These are phyloP conservation scores for Trypethelium eluteriae DNA, from an alignment of 495 filamentous ascomycete genomes.

Conservation along the genomic window DNA sequence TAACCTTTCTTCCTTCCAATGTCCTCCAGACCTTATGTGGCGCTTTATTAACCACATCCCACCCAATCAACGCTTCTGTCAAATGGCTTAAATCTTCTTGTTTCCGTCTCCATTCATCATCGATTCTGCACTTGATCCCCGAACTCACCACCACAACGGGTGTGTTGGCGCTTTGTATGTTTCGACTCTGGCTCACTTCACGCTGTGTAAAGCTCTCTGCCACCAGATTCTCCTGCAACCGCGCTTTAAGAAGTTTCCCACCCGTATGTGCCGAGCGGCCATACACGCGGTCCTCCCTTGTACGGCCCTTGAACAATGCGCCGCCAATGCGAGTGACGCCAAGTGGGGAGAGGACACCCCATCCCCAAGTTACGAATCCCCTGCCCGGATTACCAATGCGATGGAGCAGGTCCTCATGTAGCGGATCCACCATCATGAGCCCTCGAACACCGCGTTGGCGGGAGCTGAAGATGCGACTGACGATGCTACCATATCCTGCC, in stretches of 20 bases:
- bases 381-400: constrained; percentile 56
- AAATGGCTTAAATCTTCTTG: constrained; percentile 77
- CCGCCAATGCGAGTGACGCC: constrained; percentile 72
- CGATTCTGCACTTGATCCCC: constrained; percentile 49
- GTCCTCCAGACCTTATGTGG: constrained; percentile 82
- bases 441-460: constrained; percentile 67
- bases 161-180: constrained; percentile 65
- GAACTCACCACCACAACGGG: constrained; percentile 78
- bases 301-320: constrained; percentile 70
- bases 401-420: constrained; percentile 76
- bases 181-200: constrained; percentile 66
- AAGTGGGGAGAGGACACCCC: constrained; percentile 75
- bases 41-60: constrained; percentile 79
- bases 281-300: constrained; percentile 73
- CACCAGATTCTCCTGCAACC: constrained; percentile 86
- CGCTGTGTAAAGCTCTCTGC: constrained; percentile 72
- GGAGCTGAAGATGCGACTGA: constrained; percentile 80
- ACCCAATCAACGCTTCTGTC: constrained; percentile 65
- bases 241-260: constrained; percentile 75
- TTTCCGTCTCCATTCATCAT: constrained; percentile 64
- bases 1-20: constrained; percentile 54
- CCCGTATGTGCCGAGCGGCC: constrained; percentile 69
- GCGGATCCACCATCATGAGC: constrained; percentile 74
- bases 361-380: constrained; percentile 78
- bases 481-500: constrained; percentile 74